These are phyloP conservation scores for Termitomyces sp. DNA, from an alignment of 768 basidiomycete species.

Conservation along the genomic window DNA sequence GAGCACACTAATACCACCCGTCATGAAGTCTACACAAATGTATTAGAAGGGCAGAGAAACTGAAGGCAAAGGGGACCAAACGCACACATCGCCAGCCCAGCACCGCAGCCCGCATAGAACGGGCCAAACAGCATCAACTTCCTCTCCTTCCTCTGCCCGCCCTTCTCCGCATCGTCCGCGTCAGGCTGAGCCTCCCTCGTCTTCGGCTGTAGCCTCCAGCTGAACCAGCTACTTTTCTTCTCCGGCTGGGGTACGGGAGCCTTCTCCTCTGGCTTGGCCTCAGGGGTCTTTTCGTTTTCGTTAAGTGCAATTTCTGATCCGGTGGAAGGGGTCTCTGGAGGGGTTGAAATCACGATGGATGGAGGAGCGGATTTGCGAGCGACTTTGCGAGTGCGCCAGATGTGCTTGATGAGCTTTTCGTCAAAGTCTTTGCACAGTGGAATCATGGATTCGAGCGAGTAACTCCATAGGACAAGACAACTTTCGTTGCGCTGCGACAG, in stretches of 20 bases:
- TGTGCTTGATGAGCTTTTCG: conserved; percentile 72
- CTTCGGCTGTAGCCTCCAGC: conserved; percentile 37
- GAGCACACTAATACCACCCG: conserved; percentile 53
- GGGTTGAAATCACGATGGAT: not conserved
- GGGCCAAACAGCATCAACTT: conserved; percentile 60
- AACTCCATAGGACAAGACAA: conserved; percentile 80
- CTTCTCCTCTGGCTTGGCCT: conserved; percentile 15
- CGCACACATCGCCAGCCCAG: conserved; percentile 57
- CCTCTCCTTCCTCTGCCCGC: conserved; percentile 27
- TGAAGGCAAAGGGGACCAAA: conserved; percentile 3
- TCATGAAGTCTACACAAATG: conserved; percentile 42
- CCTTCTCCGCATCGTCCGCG: conserved; percentile 34
- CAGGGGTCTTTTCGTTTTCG: conserved; percentile 32
- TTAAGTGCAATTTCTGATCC: conserved; percentile 25
- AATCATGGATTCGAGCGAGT: conserved; percentile 63
- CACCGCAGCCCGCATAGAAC: conserved; percentile 63
- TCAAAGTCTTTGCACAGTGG: conserved; percentile 69
- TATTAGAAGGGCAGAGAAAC: not conserved
- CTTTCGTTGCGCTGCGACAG: conserved; percentile 56
- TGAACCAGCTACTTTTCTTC: conserved; percentile 32
- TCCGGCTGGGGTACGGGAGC: not conserved
- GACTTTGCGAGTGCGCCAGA: conserved; percentile 54
- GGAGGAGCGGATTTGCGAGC: conserved; percentile 14
- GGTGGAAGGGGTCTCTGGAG: conserved; percentile 10
- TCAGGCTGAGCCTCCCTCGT: not conserved